phyloP scores from a whole-genome alignment of 768 basidiomycete species.

The Hebeloma cylindrosporum region DNA sequence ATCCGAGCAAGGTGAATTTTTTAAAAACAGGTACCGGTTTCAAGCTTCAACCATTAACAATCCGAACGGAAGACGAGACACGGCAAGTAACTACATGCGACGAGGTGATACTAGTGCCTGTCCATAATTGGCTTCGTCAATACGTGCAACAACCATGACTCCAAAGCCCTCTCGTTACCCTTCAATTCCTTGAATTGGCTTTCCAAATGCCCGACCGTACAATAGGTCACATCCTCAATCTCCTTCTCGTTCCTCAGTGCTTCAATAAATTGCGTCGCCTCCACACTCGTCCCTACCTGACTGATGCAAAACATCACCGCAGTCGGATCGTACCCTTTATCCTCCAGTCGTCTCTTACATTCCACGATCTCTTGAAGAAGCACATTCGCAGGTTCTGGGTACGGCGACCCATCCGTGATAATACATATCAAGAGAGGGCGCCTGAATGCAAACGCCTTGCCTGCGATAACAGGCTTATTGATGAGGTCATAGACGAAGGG shows the following conservation, averaged over 20 bases:
- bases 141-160: no score
- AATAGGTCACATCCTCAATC: slow-evolving; percentile 16
- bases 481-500: slow-evolving; percentile 14
- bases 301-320: slow-evolving; percentile 18
- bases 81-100: no score
- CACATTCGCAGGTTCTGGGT: neutral
- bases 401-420: slow-evolving; percentile 19
- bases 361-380: slow-evolving; percentile 13
- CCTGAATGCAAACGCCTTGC: slow-evolving; percentile 3
- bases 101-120: no score
- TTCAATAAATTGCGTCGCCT: slow-evolving; percentile 8
- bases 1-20: no score
- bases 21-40: no score
- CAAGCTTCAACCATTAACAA: no score
- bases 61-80: no score
- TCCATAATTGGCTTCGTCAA: no score
- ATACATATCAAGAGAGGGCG: slow-evolving; percentile 16
- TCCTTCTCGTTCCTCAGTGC: slow-evolving; percentile 2
- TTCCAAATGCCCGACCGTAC: slow-evolving; percentile 17
- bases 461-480: neutral
- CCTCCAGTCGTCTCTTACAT: slow-evolving; percentile 10
- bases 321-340: slow-evolving; percentile 7
- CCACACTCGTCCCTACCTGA: slow-evolving; percentile 14
- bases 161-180: slow-evolving; percentile 16
- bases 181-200: slow-evolving; percentile 15